Evolutionary conservation across 345 rosid species (phyloP), one percentile per base, ranked within the genome.

Genomic region (Citrus sp.): DNA sequence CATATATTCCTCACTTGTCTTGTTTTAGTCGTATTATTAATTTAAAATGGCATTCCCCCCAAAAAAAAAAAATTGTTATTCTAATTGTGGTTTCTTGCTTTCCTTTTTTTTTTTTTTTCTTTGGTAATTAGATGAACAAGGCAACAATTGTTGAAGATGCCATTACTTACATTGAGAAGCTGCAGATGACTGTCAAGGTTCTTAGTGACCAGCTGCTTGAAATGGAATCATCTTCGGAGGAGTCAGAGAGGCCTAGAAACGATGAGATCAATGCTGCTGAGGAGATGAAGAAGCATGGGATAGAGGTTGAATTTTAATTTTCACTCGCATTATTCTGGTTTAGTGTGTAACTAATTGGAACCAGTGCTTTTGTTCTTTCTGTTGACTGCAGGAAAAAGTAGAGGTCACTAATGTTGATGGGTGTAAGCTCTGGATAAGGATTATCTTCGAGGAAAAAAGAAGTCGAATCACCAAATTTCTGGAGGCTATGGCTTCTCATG

Each of bases 91-190:
- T 62, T 21, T 21, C 27, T 46, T 61, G 66, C 32, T 21, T 46
- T 61, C 62, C 35, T 21, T 42, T 37, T 37, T 32, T 63, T 42
- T 5, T 51, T 49, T 2, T 25, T 27, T 27, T 27, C 9, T 42
- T 12, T 2, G 18, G 18, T 18, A 54, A 54, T 18, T 49, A 96
- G 99, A 92, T 96, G 97, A 94, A 87, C 77, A 91, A 89, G 85
- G 97, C 88, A 7, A 88, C 91, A 24, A 94, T 94, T 62, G 84
- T 96, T 54, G 94, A 90, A 67, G 98, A 96, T 81, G 94, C 99
- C 1, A 88, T 91, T n/a, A 87, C 87, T 82, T 96, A 92, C 88
- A 90, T 94, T 40, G 82, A 80, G 74, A 86, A 86, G 81, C 89
- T 93, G 79, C 84, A 88, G 82, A 82, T 64, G 40, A 79, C 83